phyloP scores from a whole-genome alignment of 495 filamentous ascomycete genomes.

The Copromyces sp. region DNA sequence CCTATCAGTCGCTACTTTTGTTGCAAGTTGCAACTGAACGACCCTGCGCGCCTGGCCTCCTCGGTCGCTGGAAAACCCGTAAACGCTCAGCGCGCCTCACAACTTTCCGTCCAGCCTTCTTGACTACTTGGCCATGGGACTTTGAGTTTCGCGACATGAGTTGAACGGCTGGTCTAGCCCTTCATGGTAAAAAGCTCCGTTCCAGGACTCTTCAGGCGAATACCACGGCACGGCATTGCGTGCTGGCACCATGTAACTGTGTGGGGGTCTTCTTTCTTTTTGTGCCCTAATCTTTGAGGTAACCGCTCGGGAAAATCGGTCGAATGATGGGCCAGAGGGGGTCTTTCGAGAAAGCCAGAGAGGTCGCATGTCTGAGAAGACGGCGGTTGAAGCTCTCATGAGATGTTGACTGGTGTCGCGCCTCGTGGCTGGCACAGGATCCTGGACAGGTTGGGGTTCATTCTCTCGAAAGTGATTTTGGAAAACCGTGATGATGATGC shows the following conservation, averaged over 20 bases:
- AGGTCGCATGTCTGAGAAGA: neutral
- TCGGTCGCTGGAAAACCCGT: neutral
- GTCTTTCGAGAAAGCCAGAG: neutral
- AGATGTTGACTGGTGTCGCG: neutral
- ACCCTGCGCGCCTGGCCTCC: neutral
- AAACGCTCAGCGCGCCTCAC: neutral
- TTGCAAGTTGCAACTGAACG: neutral
- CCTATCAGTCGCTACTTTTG: neutral
- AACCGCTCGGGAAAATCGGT: neutral
- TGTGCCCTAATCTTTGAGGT: neutral
- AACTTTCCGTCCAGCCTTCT: neutral
- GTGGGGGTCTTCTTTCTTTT: neutral
- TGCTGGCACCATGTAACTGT: neutral
- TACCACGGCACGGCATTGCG: neutral
- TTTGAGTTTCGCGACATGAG: neutral
- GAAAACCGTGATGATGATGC: neutral
- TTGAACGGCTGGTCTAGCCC: neutral
- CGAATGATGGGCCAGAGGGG: neutral
- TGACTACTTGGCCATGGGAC: neutral
- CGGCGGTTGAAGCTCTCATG: neutral
- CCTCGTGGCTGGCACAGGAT: neutral
- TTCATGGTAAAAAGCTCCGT: neutral
- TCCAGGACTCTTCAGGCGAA: neutral
- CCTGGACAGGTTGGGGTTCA: neutral
- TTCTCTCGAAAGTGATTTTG: neutral